phyloP scores from a whole-genome alignment of 805 yeast species.

The Candida awuae region DNA sequence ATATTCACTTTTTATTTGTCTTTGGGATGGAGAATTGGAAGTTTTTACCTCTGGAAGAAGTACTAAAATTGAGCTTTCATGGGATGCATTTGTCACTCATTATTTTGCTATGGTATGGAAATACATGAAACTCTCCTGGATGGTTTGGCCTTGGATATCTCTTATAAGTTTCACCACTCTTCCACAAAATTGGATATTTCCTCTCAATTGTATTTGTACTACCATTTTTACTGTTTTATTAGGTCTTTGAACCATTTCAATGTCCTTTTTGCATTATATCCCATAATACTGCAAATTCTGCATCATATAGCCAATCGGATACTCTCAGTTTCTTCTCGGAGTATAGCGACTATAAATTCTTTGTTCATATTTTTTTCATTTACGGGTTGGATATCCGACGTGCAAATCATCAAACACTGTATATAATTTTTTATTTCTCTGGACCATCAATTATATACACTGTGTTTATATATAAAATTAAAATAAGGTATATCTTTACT shows the following conservation, averaged over 20 bases:
- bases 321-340: too few species aligned
- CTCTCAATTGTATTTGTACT: slow-evolving; percentile 49
- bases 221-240: slow-evolving; percentile 47
- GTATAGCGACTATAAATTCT: too few species aligned
- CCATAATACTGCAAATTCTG: too few species aligned
- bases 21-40: slow-evolving; percentile 46
- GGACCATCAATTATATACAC: too few species aligned
- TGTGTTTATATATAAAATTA: too few species aligned
- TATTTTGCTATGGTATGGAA: slow-evolving; percentile 32
- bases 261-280: background rate
- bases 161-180: slow-evolving; percentile 41
- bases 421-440: too few species aligned
- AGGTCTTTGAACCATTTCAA: background rate
- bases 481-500: too few species aligned
- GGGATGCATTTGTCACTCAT: slow-evolving; percentile 5
- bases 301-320: slow-evolving; percentile 8
- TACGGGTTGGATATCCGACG: too few species aligned
- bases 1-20: slow-evolving; percentile 39
- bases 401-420: too few species aligned
- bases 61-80: background rate
- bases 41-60: background rate
- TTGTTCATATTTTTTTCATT: too few species aligned
- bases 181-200: slow-evolving; percentile 45
- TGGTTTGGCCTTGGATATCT: slow-evolving; percentile 55
- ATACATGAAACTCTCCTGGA: slow-evolving; percentile 43